These are phyloP conservation scores for Venturia effusa DNA, from an alignment of 2,329 filamentous ascomycete species.

Conservation along the genomic window DNA sequence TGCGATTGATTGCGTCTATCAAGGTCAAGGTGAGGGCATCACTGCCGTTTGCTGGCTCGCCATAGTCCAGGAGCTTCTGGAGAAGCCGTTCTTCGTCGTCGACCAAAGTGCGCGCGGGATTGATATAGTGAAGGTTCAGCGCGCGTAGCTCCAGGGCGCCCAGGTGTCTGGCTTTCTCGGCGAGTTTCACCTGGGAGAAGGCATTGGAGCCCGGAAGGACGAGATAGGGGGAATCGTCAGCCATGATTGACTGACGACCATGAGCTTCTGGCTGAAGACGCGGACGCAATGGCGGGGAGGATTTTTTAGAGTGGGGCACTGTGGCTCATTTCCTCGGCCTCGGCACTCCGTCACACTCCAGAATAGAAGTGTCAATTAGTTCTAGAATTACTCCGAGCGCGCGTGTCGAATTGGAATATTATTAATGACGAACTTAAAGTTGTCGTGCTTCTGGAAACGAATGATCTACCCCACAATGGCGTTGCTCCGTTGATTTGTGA, in stretches of 20 bases:
- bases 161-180: constrained; percentile 33
- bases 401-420: too few relatives aligned
- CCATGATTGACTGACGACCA: background rate
- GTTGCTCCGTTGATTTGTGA: too few relatives aligned
- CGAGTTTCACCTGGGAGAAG: constrained; percentile 41
- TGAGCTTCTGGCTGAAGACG: background rate
- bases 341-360: too few relatives aligned
- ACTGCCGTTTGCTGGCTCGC: constrained; percentile 37
- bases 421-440: too few relatives aligned
- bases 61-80: constrained; percentile 51
- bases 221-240: constrained; percentile 19
- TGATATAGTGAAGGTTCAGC: constrained; percentile 42
- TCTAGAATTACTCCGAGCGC: too few relatives aligned
- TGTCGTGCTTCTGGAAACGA: too few relatives aligned
- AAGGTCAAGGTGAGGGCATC: constrained; percentile 34
- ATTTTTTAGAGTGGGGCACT: background rate
- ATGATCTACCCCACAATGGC: too few relatives aligned
- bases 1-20: constrained; percentile 37
- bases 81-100: constrained; percentile 40
- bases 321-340: background rate
- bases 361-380: too few relatives aligned
- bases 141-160: constrained; percentile 36
- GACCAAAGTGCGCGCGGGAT: constrained; percentile 28
- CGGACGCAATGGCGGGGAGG: background rate
- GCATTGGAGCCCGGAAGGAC: constrained; percentile 43